Percentiles rank a stretch among this genome's conserved stretches.
These are phyloP conservation scores for Stenogyne calaminthoides DNA, from an alignment of 305 asterid species.

Conservation along the genomic window DNA sequence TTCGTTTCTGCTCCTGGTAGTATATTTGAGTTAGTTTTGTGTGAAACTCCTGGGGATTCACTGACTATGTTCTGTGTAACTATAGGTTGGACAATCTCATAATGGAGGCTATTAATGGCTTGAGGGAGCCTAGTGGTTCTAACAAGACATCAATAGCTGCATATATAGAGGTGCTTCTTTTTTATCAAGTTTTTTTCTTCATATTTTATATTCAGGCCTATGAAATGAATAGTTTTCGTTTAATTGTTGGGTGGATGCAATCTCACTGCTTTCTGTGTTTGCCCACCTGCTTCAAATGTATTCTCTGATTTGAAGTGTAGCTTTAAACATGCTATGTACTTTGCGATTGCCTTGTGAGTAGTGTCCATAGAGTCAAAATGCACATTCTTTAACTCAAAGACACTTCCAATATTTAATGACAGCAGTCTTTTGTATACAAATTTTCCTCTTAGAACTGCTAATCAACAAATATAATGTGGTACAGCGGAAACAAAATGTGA, in stretches of 20 bases:
- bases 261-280: conserved; percentile 19
- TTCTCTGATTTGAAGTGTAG: background rate
- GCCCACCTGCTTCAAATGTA: background rate
- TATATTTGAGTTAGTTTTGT: conserved; percentile 22
- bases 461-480: background rate
- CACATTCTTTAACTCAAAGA: background rate
- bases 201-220: background rate
- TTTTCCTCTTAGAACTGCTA: background rate
- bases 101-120: conserved; percentile 83
- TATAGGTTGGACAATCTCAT: conserved; percentile 90
- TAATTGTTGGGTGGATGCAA: background rate
- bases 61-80: conserved; percentile 34
- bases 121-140: conserved; percentile 90
- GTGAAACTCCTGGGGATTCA: conserved; percentile 18
- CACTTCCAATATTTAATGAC: conserved; percentile 4
- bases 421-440: background rate
- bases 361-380: background rate
- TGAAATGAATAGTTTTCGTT: background rate
- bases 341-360: background rate
- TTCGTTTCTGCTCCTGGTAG: conserved; percentile 4
- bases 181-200: background rate
- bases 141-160: conserved; percentile 85
- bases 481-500: conserved; percentile 1
- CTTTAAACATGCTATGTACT: conserved; percentile 3
- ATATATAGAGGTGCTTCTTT: conserved; percentile 80